Base-by-base conservation (phyloP, 148 eudicot genomes). In the Cornus suecica region DNA sequence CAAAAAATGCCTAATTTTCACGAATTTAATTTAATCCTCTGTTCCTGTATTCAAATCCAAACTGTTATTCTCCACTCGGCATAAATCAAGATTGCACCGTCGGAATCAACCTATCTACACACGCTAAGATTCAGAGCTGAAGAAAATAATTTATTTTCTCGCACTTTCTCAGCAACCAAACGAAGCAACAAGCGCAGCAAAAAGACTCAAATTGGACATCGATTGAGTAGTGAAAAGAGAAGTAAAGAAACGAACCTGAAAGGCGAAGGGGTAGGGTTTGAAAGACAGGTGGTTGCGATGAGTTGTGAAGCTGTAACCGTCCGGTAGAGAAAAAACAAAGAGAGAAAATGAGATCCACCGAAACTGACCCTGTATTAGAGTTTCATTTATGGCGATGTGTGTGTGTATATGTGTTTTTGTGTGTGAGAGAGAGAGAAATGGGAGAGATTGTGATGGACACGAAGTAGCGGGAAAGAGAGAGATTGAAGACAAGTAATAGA, bases 381-480 rank as follows among this genome's bases (percentile, higher is more conserved):
- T 52, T 80, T 69, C 10, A 42, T 54, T 71, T 71, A 64, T 60
- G 75, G 73, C 28, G 75, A 28, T 64, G 45, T n/a, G n/a, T n/a
- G n/a, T n/a, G n/a, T n/a, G n/a, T n/a, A n/a, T n/a, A n/a, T n/a
- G n/a, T n/a, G n/a, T n/a, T n/a, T n/a, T n/a, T n/a, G n/a, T n/a
- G n/a, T n/a, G n/a, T 9, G 14, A 42, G 30, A 60, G 70, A 71
- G 68, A 75, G 76, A 68, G 71, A 28, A 67, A 66, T 14, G 34
- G 20, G 72, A 66, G 34, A 15, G 34, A 58, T 20, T 18, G 62
- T 2, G 75, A 79, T 20, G 45, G 76, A 66, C 24, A 62, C 66
- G 76, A 65, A 77, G 78, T 60, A 83, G 86, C 86, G 83, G 86
- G 86, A 83, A 83, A 83, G 74, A 52, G 74, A 52, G 61, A 73